phyloP scores from a whole-genome alignment of 768 basidiomycete genomes.

The Russula sp. region DNA sequence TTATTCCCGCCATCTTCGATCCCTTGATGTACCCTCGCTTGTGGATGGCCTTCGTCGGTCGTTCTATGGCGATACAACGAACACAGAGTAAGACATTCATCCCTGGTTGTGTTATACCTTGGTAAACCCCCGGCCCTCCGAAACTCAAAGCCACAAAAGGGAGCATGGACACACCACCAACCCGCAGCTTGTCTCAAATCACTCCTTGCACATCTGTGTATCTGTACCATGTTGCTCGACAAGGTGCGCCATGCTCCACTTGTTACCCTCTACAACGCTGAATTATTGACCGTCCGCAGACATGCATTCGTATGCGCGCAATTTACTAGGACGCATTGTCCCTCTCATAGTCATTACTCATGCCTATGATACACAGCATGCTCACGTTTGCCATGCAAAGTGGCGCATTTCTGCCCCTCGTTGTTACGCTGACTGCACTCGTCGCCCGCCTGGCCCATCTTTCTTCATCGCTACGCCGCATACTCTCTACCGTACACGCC shows the following conservation, averaged over 20 bases:
- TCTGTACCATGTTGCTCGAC: slow-evolving; percentile 37
- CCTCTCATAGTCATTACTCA: neutral
- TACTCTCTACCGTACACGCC: neutral
- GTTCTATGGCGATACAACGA: slow-evolving; percentile 43
- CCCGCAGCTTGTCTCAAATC: slow-evolving; percentile 32
- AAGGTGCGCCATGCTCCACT: slow-evolving; percentile 37
- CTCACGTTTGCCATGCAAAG: slow-evolving; percentile 61
- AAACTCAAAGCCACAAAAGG: slow-evolving; percentile 49
- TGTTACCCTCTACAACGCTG: neutral
- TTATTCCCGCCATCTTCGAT: slow-evolving; percentile 36
- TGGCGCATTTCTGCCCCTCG: slow-evolving; percentile 65
- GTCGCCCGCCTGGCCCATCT: slow-evolving; percentile 44
- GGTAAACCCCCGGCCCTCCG: neutral
- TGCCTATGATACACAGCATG: slow-evolving; percentile 36
- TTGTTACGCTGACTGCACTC: slow-evolving; percentile 57
- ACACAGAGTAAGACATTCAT: slow-evolving; percentile 33
- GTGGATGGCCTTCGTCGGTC: slow-evolving; percentile 38
- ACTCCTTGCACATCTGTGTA: slow-evolving; percentile 34
- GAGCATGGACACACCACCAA: slow-evolving; percentile 62
- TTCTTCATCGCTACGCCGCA: slow-evolving; percentile 1
- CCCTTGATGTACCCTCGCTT: slow-evolving; percentile 25
- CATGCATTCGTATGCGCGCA: slow-evolving; percentile 38
- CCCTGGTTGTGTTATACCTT: neutral
- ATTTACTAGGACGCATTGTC: slow-evolving; percentile 44
- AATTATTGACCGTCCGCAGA: slow-evolving; percentile 32